A percentile compares a stretch with the other conserved stretches of the same genome.
phyloP scores from a whole-genome alignment of 495 filamentous ascomycete genomes.

The Penicillium arizonense region DNA sequence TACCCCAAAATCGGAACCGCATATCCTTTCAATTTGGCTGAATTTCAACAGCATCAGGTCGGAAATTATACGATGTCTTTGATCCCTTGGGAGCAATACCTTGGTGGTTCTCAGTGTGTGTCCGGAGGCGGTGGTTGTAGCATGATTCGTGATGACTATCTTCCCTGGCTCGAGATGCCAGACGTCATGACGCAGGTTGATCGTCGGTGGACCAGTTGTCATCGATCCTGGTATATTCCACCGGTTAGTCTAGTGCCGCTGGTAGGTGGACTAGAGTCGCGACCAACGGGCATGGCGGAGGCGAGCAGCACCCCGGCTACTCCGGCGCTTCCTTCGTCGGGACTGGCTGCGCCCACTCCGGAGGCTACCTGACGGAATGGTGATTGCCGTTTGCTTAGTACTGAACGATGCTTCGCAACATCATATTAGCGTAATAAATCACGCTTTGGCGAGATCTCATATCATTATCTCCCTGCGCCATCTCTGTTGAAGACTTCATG shows the following conservation, averaged over 20 bases:
- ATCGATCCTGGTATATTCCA: constrained; percentile 19
- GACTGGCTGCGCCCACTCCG: constrained; percentile 3
- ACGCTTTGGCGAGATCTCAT: background rate
- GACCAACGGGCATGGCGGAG: background rate
- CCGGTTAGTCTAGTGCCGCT: constrained; percentile 18
- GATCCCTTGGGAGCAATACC: constrained; percentile 25
- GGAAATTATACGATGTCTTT: constrained; percentile 19
- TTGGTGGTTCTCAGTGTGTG: constrained; percentile 24
- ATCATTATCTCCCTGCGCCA: too few relatives aligned
- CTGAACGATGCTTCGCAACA: too few relatives aligned
- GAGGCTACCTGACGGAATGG: background rate
- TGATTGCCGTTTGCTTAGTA: too few relatives aligned
- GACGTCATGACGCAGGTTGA: constrained; percentile 12
- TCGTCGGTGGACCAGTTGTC: constrained; percentile 10
- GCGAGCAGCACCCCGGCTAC: background rate
- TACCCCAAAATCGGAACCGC: constrained; percentile 18
- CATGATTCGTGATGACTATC: constrained; percentile 25
- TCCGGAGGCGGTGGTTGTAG: constrained; percentile 12
- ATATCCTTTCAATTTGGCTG: constrained; percentile 27
- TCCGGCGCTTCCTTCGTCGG: constrained; percentile 3
- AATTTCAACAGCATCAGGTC: constrained; percentile 19
- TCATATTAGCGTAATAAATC: background rate
- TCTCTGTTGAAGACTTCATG: too few relatives aligned
- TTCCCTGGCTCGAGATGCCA: constrained; percentile 2
- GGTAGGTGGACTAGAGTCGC: background rate